A percentile compares a stretch with the other conserved stretches of the same genome.
Evolutionary conservation across 2,329 filamentous ascomycete genomes (phyloP).

Genomic region (Rhynchosporium agropyri): DNA sequence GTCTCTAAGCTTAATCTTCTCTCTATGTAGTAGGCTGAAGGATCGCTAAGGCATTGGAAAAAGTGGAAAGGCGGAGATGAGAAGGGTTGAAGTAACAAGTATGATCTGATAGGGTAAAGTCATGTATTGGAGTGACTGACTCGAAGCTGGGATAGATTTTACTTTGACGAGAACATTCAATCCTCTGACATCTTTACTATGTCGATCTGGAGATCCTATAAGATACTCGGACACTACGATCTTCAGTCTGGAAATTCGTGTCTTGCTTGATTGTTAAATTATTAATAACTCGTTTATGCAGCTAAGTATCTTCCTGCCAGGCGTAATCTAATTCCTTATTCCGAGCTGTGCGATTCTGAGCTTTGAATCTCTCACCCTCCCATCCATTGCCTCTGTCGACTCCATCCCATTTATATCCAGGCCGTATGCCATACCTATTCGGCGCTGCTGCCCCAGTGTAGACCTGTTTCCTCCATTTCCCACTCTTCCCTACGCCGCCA

Average conservation of each 20-base stretch:
- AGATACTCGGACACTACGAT: too few relatives aligned
- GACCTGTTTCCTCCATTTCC: constrained; percentile 43
- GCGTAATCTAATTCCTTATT: constrained; percentile 82
- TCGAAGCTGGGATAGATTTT: not conserved
- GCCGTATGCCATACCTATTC: constrained; percentile 91
- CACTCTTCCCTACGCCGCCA: constrained; percentile 33
- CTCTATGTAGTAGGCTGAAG: too few relatives aligned
- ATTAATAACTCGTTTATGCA: not conserved
- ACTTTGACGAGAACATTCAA: not conserved
- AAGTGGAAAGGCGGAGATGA: too few relatives aligned
- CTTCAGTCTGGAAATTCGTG: too few relatives aligned
- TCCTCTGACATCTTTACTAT: not conserved
- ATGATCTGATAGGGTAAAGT: too few relatives aligned
- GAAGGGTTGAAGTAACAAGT: too few relatives aligned
- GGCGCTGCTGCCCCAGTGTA: constrained; percentile 82
- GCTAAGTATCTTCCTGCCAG: constrained; percentile 93
- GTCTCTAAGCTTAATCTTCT: not conserved
- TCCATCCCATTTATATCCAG: constrained; percentile 94
- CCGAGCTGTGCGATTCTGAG: constrained; percentile 75
- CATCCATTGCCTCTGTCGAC: constrained; percentile 94
- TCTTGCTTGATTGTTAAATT: too few relatives aligned
- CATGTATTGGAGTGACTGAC: too few relatives aligned
- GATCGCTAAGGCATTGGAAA: too few relatives aligned
- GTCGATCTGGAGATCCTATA: not conserved
- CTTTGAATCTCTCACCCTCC: constrained; percentile 89